Percentiles rank a stretch among this genome's conserved stretches.
phyloP scores from a whole-genome alignment of 306 rosid species.

The Trifolium subterraneum region DNA sequence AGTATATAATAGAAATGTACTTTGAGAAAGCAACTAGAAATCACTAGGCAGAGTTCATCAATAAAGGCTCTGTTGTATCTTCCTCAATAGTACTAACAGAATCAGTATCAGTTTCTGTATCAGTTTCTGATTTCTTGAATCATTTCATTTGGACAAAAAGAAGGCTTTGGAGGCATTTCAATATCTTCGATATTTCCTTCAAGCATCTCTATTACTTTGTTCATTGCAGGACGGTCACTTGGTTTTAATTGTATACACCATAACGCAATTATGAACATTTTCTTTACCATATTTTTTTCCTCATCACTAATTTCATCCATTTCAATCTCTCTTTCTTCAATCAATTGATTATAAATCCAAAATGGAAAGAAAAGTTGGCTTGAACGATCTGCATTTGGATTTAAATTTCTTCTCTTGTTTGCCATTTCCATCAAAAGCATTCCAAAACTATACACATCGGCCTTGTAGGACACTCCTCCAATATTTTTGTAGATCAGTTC shows the following conservation, averaged over 20 bases:
- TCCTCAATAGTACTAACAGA: background rate
- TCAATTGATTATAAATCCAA: constrained; percentile 26
- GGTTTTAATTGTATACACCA: constrained; percentile 52
- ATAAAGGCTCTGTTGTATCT: background rate
- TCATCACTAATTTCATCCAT: background rate
- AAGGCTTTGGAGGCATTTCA: background rate
- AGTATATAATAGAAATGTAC: too few relatives aligned
- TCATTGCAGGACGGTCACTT: constrained; percentile 47
- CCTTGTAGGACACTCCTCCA: background rate
- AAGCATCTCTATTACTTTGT: constrained; percentile 40
- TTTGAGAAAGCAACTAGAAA: background rate
- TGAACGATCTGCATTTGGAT: background rate
- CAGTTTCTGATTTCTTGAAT: background rate
- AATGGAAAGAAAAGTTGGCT: constrained; percentile 36
- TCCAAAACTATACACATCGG: background rate
- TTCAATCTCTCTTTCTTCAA: background rate
- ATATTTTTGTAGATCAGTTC: background rate
- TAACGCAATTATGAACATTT: constrained; percentile 43
- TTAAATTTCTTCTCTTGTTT: background rate
- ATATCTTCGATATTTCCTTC: constrained; percentile 28
- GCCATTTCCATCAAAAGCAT: background rate
- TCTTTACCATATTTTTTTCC: constrained; percentile 3
- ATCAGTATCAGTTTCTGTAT: background rate
- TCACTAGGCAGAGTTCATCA: background rate
- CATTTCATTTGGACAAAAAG: background rate